Evolutionary conservation across 495 filamentous ascomycete species (phyloP).

Genomic region (Sabuloglossum arenarium): DNA sequence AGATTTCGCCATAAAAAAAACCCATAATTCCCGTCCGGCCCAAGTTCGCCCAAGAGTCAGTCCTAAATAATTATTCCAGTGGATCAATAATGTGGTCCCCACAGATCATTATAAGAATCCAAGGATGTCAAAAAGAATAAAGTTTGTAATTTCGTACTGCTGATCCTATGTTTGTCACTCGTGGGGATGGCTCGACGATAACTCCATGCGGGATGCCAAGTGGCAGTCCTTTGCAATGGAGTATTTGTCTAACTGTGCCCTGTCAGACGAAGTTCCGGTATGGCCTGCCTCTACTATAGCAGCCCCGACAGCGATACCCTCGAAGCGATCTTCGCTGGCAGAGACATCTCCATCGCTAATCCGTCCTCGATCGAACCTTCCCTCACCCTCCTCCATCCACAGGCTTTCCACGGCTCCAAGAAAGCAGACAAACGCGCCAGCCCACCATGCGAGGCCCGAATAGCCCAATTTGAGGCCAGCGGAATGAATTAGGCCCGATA

Average conservation of each 20-base stretch:
- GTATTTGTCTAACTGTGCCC: background rate
- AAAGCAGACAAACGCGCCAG: conserved; percentile 51
- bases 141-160: background rate
- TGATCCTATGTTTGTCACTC: too few species aligned
- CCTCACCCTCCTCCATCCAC: conserved; percentile 2
- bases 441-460: conserved; percentile 86
- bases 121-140: background rate
- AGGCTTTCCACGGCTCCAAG: conserved; percentile 33
- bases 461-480: conserved; percentile 58
- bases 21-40: background rate
- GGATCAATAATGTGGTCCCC: background rate
- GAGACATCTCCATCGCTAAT: background rate
- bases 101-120: background rate
- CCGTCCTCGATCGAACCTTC: background rate
- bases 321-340: background rate
- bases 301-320: background rate
- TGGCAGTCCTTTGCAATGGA: background rate
- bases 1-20: background rate
- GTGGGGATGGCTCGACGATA: background rate
- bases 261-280: background rate
- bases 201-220: background rate
- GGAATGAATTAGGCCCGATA: conserved; percentile 71
- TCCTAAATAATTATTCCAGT: background rate
- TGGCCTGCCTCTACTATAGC: background rate
- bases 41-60: background rate